phyloP scores from a whole-genome alignment of 306 rosid species.

The Lathyrus oleraceus region DNA sequence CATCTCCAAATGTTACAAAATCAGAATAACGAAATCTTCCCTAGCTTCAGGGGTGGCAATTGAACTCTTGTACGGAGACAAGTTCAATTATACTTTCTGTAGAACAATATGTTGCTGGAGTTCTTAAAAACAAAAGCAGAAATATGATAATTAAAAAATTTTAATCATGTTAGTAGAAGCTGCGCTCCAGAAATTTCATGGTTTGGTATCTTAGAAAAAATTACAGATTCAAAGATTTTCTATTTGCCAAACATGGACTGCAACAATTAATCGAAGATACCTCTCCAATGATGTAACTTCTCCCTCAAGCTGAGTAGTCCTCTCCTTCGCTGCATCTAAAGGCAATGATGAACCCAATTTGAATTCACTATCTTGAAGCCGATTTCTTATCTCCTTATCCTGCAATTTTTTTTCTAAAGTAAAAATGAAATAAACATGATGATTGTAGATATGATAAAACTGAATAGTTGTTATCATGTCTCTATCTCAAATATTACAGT shows the following conservation, averaged over 20 bases:
- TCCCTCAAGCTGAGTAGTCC: conserved; percentile 78
- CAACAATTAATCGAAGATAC: conserved; percentile 43
- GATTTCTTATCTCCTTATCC: conserved; percentile 77
- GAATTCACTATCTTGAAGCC: conserved; percentile 81
- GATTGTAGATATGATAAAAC: conserved; percentile 29
- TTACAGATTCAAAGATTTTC: neutral
- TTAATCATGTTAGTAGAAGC: conserved; percentile 14
- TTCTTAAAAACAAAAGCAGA: conserved; percentile 19
- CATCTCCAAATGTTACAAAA: neutral
- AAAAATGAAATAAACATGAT: conserved; percentile 19
- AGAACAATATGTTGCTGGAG: neutral
- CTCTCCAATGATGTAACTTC: conserved; percentile 80
- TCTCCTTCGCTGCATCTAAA: conserved; percentile 74
- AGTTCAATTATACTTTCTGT: neutral
- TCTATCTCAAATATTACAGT: conserved; percentile 19
- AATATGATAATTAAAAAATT: neutral
- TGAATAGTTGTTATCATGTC: neutral
- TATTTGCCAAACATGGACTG: neutral
- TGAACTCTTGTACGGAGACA: neutral
- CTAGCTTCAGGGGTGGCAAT: neutral
- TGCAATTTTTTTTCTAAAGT: conserved; percentile 30
- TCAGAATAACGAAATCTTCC: conserved; percentile 10
- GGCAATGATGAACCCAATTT: conserved; percentile 94
- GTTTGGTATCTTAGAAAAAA: conserved; percentile 19
- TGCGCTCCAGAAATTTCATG: neutral